Conservation (phyloP, 2,329 filamentous ascomycete genomes). For the Mycocentrospora acerina region DNA sequence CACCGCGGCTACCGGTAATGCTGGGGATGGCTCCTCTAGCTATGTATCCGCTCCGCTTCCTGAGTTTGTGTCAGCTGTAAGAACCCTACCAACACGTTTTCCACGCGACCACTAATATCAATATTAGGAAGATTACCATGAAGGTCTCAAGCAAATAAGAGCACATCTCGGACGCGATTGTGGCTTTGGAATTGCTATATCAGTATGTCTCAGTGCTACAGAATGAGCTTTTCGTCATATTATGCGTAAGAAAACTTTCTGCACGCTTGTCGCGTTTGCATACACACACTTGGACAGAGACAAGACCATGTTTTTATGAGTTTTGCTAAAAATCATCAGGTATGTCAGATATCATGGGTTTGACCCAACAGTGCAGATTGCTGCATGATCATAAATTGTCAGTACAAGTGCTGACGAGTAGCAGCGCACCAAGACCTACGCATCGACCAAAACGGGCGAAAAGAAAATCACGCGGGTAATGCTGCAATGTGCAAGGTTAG, state of each 20-base stretch:
- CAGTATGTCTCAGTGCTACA: neutral
- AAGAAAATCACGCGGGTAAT: constrained; percentile 12
- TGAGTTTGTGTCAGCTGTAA: constrained; percentile 8
- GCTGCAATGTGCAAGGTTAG: constrained; percentile 9
- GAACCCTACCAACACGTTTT: neutral
- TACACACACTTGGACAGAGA: too few relatives aligned
- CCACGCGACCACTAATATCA: neutral
- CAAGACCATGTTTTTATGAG: too few relatives aligned
- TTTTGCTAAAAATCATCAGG: too few relatives aligned
- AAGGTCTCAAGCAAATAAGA: constrained; percentile 14
- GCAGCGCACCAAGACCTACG: constrained; percentile 12
- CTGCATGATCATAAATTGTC: too few relatives aligned
- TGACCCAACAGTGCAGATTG: too few relatives aligned
- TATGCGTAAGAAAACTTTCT: too few relatives aligned
- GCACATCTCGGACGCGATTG: constrained; percentile 13
- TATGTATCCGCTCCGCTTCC: constrained; percentile 9
- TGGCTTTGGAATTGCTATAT: constrained; percentile 14
- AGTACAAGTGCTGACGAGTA: too few relatives aligned
- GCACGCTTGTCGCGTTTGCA: too few relatives aligned
- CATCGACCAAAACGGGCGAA: constrained; percentile 10
- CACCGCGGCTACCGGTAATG: neutral
- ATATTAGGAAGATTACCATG: constrained; percentile 8
- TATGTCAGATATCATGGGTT: too few relatives aligned
- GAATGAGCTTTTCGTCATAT: too few relatives aligned
- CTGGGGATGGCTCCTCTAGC: neutral